A percentile compares a stretch with the other conserved stretches of the same genome.
Evolutionary conservation across 2,329 filamentous ascomycete genomes (phyloP).

Genomic region (Pseudovirgaria hyperparasitica): DNA sequence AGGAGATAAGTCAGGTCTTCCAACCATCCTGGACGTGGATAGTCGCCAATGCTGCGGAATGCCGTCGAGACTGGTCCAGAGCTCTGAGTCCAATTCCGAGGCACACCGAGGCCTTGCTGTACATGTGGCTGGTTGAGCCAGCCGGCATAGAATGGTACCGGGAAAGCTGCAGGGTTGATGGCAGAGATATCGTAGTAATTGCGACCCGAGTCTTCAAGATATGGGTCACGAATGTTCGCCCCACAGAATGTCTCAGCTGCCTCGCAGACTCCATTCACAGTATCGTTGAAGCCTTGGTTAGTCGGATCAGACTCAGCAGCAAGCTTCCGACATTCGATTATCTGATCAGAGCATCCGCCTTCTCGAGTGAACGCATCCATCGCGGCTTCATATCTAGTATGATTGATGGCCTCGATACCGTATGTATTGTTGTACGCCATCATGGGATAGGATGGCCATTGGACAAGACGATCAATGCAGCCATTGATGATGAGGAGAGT

Average conservation of each 20-base stretch:
- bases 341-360: slow-evolving; percentile 42
- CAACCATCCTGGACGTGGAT: slow-evolving; percentile 33
- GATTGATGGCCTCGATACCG: slow-evolving; percentile 38
- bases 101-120: slow-evolving; percentile 45
- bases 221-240: slow-evolving; percentile 32
- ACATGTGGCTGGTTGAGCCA: slow-evolving; percentile 46
- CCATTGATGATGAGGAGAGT: slow-evolving; percentile 45
- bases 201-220: slow-evolving; percentile 28
- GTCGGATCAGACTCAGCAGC: slow-evolving; percentile 37
- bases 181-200: slow-evolving; percentile 48
- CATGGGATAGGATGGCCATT: slow-evolving; percentile 34
- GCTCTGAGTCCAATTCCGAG: slow-evolving; percentile 42
- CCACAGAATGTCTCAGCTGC: slow-evolving; percentile 34
- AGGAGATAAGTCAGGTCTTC: slow-evolving; percentile 40
- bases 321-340: slow-evolving; percentile 37
- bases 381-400: slow-evolving; percentile 33
- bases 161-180: slow-evolving; percentile 28
- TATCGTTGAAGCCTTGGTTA: slow-evolving; percentile 25
- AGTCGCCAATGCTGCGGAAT: slow-evolving; percentile 37
- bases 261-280: slow-evolving; percentile 28
- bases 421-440: slow-evolving; percentile 49
- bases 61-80: slow-evolving; percentile 28
- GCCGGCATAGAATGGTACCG: slow-evolving; percentile 33
- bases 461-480: slow-evolving; percentile 38
- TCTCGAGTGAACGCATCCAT: slow-evolving; percentile 30